These are phyloP conservation scores for Penicillium turbatum DNA, from an alignment of 495 filamentous ascomycete species.

Conservation along the genomic window DNA sequence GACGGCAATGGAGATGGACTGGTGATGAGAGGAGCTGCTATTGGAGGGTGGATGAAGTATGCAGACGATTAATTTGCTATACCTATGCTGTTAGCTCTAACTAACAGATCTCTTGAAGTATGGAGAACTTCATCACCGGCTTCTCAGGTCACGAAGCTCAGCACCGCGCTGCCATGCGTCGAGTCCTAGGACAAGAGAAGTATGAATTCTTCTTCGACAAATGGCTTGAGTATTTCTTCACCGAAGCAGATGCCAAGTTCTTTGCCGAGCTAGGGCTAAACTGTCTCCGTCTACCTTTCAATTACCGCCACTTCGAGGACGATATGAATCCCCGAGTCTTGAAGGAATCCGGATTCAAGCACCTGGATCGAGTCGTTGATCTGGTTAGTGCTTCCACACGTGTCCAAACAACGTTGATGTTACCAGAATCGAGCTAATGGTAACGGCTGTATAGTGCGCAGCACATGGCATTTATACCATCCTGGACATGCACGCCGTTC, in stretches of 20 bases:
- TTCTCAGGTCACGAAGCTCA: conserved; percentile 57
- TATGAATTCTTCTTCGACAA: conserved; percentile 48
- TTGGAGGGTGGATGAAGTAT: conserved; percentile 48
- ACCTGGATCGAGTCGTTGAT: conserved; percentile 56
- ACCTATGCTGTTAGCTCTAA: not conserved
- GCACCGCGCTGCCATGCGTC: conserved; percentile 51
- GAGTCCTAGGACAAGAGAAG: conserved; percentile 48
- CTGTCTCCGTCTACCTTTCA: conserved; percentile 61
- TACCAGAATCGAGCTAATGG: not conserved
- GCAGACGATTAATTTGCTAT: not conserved
- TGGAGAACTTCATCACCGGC: conserved; percentile 70
- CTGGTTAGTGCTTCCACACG: conserved; percentile 19
- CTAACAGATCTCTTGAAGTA: conserved; percentile 30
- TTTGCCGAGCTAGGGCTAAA: conserved; percentile 55
- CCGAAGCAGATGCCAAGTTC: conserved; percentile 55
- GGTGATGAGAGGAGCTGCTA: conserved; percentile 47
- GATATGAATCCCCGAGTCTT: conserved; percentile 57
- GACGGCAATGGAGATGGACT: conserved; percentile 42
- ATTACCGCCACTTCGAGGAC: conserved; percentile 62
- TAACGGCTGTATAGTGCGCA: conserved; percentile 38
- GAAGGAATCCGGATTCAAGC: conserved; percentile 54
- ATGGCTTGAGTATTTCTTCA: conserved; percentile 63
- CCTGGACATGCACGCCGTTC: conserved; percentile 59
- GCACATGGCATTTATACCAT: conserved; percentile 55
- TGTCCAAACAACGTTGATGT: no score